phyloP scores from a whole-genome alignment of 176 grass and related monocot genomes.

The Cocos nucifera region DNA sequence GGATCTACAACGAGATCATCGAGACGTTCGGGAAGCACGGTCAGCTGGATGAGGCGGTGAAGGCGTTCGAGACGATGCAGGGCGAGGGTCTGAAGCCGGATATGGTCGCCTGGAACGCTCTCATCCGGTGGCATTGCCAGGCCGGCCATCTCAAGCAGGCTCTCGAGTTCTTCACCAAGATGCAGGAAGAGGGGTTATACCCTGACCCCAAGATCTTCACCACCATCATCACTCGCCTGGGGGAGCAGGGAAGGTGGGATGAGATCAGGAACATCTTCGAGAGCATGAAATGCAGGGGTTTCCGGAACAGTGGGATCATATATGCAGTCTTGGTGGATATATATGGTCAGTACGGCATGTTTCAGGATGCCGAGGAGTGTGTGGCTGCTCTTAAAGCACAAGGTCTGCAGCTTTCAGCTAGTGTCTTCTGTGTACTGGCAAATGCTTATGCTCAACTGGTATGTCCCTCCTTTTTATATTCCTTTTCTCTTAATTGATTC shows the following conservation, averaged over 20 bases:
- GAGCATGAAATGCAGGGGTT: constrained; percentile 46
- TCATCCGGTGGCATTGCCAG: constrained; percentile 66
- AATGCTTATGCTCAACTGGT: constrained; percentile 74
- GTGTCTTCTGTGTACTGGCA: constrained; percentile 61
- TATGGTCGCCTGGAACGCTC: constrained; percentile 59
- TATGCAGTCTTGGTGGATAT: constrained; percentile 87
- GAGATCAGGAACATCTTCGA: constrained; percentile 64
- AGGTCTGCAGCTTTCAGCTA: constrained; percentile 45
- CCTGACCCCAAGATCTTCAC: constrained; percentile 71
- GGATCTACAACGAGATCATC: constrained; percentile 63
- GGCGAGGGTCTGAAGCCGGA: constrained; percentile 51
- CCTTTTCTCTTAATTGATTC: too few relatives aligned
- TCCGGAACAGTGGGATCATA: constrained; percentile 55
- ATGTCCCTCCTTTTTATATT: background rate
- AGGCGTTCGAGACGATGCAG: constrained; percentile 63
- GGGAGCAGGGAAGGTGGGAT: constrained; percentile 84
- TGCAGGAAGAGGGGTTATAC: constrained; percentile 75
- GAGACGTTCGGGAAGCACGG: constrained; percentile 67
- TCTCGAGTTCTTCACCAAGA: constrained; percentile 42
- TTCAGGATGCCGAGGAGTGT: constrained; percentile 48
- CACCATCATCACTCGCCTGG: constrained; percentile 55
- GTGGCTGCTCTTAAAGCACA: constrained; percentile 66
- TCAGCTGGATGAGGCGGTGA: constrained; percentile 46
- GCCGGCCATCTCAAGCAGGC: constrained; percentile 57
- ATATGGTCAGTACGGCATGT: constrained; percentile 74